Conservation (phyloP, 2,329 filamentous ascomycete genomes). For the Talaromyces sp. region DNA sequence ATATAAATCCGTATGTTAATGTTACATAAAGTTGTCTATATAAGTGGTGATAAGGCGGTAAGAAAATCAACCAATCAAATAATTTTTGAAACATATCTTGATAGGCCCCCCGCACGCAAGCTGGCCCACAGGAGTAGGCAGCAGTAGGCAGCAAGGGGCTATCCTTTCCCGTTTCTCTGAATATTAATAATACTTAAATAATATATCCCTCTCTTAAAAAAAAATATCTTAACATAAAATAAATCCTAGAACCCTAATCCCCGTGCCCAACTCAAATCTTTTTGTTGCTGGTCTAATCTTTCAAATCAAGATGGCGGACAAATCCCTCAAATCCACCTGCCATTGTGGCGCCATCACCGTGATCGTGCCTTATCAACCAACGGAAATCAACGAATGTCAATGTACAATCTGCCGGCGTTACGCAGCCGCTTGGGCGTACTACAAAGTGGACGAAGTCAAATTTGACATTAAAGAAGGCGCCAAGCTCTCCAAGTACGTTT, state of each 20-base stretch:
- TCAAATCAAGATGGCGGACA: not conserved
- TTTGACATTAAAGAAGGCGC: not conserved
- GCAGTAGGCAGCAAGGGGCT: too few species aligned
- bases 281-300: not conserved
- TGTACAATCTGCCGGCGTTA: conserved; percentile 9
- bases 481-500: conserved; percentile 3
- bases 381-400: conserved; percentile 9
- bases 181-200: not conserved
- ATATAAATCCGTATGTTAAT: too few species aligned
- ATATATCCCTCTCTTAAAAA: conserved; percentile 1
- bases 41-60: too few species aligned
- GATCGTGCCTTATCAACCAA: not conserved
- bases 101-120: not conserved
- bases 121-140: not conserved
- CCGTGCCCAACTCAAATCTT: not conserved
- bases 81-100: too few species aligned
- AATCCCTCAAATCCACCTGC: conserved; percentile 4
- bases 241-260: too few species aligned
- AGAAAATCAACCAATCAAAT: too few species aligned
- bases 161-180: not conserved
- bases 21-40: too few species aligned
- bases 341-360: conserved; percentile 7
- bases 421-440: conserved; percentile 9
- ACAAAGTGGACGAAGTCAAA: conserved; percentile 5
- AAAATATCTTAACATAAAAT: too few species aligned